A percentile compares a stretch with the other conserved stretches of the same genome.
These are phyloP conservation scores for Oryza glaberrima DNA, from an alignment of 176 grass and related monocot species.

Conservation along the genomic window DNA sequence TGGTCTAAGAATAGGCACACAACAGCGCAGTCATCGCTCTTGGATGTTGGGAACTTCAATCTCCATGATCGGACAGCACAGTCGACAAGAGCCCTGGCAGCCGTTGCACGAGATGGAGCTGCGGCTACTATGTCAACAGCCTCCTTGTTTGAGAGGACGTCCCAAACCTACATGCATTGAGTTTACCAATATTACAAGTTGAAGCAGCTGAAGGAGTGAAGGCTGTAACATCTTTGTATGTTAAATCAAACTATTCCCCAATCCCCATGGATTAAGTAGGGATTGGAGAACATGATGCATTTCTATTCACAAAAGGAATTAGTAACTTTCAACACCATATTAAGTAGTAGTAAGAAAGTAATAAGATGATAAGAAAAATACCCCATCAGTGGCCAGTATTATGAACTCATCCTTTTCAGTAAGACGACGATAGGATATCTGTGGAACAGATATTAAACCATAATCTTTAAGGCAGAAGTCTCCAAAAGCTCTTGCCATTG, in stretches of 20 bases:
- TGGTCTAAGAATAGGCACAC: conserved; percentile 86
- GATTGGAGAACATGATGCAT: neutral
- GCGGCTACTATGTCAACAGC: conserved; percentile 84
- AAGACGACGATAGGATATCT: conserved; percentile 83
- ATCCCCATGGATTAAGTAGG: neutral
- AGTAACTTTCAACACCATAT: conserved; percentile 15
- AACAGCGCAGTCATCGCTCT: conserved; percentile 87
- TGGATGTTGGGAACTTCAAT: conserved; percentile 96
- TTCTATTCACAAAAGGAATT: neutral
- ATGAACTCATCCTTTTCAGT: conserved; percentile 89
- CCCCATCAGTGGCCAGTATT: conserved; percentile 95
- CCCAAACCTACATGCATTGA: conserved; percentile 77
- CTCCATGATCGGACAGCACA: conserved; percentile 93
- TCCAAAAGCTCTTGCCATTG: conserved; percentile 99
- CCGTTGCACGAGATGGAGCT: conserved; percentile 69
- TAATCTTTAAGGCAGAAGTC: conserved; percentile 99
- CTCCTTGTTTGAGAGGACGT: conserved; percentile 97
- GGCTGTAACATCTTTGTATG: conserved; percentile 11
- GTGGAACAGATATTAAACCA: conserved; percentile 98
- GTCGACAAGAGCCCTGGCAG: conserved; percentile 88
- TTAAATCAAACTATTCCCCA: neutral
- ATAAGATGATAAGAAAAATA: conserved; percentile 49
- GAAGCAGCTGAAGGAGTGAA: conserved; percentile 13
- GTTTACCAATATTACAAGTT: conserved; percentile 31
- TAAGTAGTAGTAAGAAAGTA: conserved; percentile 5